Base-by-base conservation (phyloP, 2,329 filamentous ascomycete genomes). In the Exophiala calicioides region DNA sequence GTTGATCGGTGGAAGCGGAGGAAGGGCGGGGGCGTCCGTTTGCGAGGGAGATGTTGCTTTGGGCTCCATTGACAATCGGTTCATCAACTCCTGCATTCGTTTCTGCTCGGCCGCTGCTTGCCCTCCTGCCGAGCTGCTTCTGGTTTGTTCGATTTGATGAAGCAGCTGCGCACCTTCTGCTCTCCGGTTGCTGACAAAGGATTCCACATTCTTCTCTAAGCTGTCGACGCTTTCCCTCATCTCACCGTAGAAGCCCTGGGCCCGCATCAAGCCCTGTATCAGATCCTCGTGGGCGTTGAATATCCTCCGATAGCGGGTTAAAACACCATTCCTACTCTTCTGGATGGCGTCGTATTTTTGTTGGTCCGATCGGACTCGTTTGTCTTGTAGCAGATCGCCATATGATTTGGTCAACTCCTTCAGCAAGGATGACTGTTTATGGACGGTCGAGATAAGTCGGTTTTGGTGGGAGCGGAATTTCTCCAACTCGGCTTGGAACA, bases 401-500 rank as follows among this genome's bases (percentile, higher is more conserved):
- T 97, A 97, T 0, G 86, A 83, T 27, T 81, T 79, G 0, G 90
- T 95, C 34, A 98, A 77, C 59, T 98, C 93, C 68, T 97, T 97
- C 82, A 98, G 90, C 43, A 98, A 72, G 0, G 88, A 85, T 0
- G 88, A 84, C 66, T 98, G 93, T 69, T 96, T 98, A 69, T 98
- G 93, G 53, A 90, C 94, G 10, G 93, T 90, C 66, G 96, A 90
- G 6, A 95, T 73, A 12, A 98, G 79, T 24, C 93, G 84, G 60
- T 86, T 95, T 64, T 97, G 93, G 61, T 96, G 88, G 20, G 90
- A 86, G 31, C 90, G 78, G 70, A 96, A 98, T 67, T 98, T 98
- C 68, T 97, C 91, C n/a, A 98, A 77, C 67, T 98, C 93, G 12
- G 89, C 84, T 65, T 96, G 87, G 71, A 98, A 98, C 2, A 98